Base-by-base conservation (phyloP, 2,329 filamentous ascomycete genomes). In the Xylaria arbuscula region DNA sequence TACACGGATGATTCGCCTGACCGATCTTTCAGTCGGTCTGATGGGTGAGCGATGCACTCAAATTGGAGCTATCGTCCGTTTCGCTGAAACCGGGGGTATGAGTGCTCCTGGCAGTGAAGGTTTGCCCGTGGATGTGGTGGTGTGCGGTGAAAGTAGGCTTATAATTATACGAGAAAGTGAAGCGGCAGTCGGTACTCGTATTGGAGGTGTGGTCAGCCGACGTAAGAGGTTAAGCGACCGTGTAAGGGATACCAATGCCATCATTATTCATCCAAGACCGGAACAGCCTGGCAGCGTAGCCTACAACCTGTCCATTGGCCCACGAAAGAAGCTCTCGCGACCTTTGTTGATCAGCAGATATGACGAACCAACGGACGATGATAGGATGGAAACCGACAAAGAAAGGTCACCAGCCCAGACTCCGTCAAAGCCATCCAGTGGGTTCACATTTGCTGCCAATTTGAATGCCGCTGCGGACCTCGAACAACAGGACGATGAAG, bases 21-120 rank as follows among this genome's bases (percentile, higher is more conserved):
- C 81, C 17, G 86, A 89, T 55, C 77, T 89, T 19, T 79, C 80
- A 5, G 83, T 83, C 1, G 87, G 87, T 0, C 79, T 89, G 0
- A 80, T 88, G 60, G 87, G 87, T 9, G 87, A 89, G 74, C 82
- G 85, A 15, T 89, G 87, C 72, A 85, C 81, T 28, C 85, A 84
- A 7, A 83, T 87, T 8, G 79, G 78, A 19, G 81, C 86, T 2
- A 80, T 88, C 2, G 77, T 81, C 68, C 74, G 82, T 67, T 76
- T 79, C 45, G 71, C 72, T 45, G 74, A 75, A 34, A 75, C 70
- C 2, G 73, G 75, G 11, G 71, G 74, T 10, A 71, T 70, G 15
- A 71, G 72, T 50, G 61, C 70, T 34, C 75, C 75, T 2, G 70
- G 62, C 22, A 71, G 72, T 51, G 78, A 81, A 40, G 82, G 81